A percentile compares a stretch with the other conserved stretches of the same genome.
Evolutionary conservation across 495 filamentous ascomycete species (phyloP).

Genomic region (Penicillium lividum): DNA sequence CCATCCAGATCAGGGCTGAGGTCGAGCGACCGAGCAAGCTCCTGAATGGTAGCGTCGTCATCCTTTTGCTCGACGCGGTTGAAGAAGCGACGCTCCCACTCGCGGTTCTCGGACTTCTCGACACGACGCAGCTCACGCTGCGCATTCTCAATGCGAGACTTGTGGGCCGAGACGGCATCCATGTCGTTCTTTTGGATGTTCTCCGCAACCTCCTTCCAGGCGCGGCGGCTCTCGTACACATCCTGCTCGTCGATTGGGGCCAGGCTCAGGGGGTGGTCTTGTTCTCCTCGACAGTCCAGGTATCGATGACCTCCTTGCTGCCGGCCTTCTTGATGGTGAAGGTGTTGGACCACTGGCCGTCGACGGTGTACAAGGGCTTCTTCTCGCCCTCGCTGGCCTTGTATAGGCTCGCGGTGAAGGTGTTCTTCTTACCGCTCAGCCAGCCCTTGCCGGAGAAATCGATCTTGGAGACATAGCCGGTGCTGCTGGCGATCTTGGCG

Average conservation of each 20-base stretch:
- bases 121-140: conserved; percentile 82
- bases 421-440: conserved; percentile 95
- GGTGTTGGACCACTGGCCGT: conserved; percentile 87
- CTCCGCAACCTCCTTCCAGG: conserved; percentile 82
- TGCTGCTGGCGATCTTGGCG: conserved; percentile 80
- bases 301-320: conserved; percentile 68
- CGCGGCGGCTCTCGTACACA: conserved; percentile 80
- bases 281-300: conserved; percentile 62
- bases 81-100: conserved; percentile 90
- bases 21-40: conserved; percentile 58
- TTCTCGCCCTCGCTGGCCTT: conserved; percentile 73
- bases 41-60: conserved; percentile 56
- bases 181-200: conserved; percentile 81
- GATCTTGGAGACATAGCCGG: conserved; percentile 88
- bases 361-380: conserved; percentile 77
- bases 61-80: conserved; percentile 50
- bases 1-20: conserved; percentile 57
- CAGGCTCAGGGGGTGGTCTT: conserved; percentile 68
- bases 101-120: conserved; percentile 73
- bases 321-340: conserved; percentile 77
- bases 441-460: conserved; percentile 92
- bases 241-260: conserved; percentile 80
- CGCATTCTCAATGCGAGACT: conserved; percentile 85
- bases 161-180: conserved; percentile 74
- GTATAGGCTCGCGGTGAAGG: conserved; percentile 75